Evolutionary conservation across 2,329 filamentous ascomycete species (phyloP).

Genomic region (Trematosphaeria pertusa): DNA sequence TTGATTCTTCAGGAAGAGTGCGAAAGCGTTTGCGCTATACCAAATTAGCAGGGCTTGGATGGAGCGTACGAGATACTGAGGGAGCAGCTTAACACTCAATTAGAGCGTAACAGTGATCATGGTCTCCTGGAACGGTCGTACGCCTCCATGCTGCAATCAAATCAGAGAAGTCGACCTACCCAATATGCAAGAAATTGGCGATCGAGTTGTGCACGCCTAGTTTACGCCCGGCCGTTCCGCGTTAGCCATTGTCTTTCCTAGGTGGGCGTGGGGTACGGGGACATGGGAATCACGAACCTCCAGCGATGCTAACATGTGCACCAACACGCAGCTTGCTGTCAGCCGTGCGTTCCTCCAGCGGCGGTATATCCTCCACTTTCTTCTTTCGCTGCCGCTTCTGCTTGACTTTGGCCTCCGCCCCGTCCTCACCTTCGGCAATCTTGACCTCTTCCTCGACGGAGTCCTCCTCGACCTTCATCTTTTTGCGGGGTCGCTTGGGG

Average conservation of each 20-base stretch:
- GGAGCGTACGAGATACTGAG: too few species aligned
- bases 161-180: constrained; percentile 51
- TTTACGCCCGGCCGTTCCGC: constrained; percentile 20
- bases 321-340: constrained; percentile 84
- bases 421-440: constrained; percentile 14
- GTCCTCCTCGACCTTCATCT: constrained; percentile 27
- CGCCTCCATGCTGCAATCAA: too few species aligned
- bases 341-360: constrained; percentile 72
- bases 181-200: constrained; percentile 77
- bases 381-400: constrained; percentile 59
- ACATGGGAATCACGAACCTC: constrained; percentile 64
- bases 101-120: too few species aligned
- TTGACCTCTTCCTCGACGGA: constrained; percentile 16
- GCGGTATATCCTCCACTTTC: constrained; percentile 63
- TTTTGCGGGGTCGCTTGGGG: constrained; percentile 20
- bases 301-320: constrained; percentile 89
- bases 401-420: constrained; percentile 23
- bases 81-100: too few species aligned
- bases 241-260: constrained; percentile 21
- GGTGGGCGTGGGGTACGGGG: not conserved
- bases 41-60: constrained; percentile 26
- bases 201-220: constrained; percentile 88
- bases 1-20: constrained; percentile 94
- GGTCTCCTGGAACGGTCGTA: too few species aligned
- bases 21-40: constrained; percentile 82